Base-by-base conservation (phyloP, 495 filamentous ascomycete genomes). In the Xylaria venustula region DNA sequence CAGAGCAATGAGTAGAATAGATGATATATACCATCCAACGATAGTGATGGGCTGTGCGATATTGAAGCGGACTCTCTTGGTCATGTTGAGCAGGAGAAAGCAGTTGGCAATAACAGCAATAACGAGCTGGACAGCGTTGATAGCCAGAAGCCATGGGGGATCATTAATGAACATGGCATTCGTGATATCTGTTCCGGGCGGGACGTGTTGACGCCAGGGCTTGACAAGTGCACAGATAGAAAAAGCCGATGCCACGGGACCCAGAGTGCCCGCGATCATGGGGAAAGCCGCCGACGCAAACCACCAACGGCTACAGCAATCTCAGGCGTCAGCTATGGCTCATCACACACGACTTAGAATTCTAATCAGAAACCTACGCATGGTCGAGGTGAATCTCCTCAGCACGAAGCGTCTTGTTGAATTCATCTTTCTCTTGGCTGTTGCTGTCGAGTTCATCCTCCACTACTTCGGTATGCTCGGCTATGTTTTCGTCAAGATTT, bases 1-100 rank as follows among this genome's bases (percentile, higher is more conserved):
- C 8, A 93, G 80, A 7, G 72, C 69, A 19, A 83, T 64, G 9
- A 96, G 77, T 11, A 86, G 77, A 11, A 90, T 68, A 0, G 90
- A 86, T 15, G 91, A 85, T 15, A 90, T 70, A 58, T 89, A 88
- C 82, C 82, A 85, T 30, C 82, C 82, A 23, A 76, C 68, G 53
- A 85, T 83, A 22, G 82, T 83, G 26, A 94, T 80, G 5, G 92
- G 88, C 52, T 88, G 85, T 2, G 90, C 88, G 76, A 95, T 86
- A 56, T 87, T 71, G 71, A 96, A 96, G 23, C 90, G 83, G 8
- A 97, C 79, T 4, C 85, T 78, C 46, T 83, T 81, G 4, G 92
- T 91, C 79, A 97, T 97, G 74, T 96, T 97, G 17, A 95, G 74
- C 3, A 94, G 82, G 4, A 95, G 78, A 20, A 83, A 81, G 25